Base-by-base conservation (phyloP, 257 asterid species). In the Orobanche coerulescens region DNA sequence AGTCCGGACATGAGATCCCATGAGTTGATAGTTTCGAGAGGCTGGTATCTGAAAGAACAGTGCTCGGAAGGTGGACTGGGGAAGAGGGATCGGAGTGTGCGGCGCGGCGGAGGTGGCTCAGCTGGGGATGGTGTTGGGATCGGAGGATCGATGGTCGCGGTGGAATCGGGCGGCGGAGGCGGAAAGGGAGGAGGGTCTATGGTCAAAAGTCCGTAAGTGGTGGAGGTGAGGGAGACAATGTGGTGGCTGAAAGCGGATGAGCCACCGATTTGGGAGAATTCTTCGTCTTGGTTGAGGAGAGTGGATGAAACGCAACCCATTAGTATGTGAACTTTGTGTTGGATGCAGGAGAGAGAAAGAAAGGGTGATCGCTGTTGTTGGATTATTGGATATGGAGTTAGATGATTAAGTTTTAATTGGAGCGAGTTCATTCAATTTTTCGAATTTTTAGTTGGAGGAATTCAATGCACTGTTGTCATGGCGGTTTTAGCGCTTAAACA, bases 281-380 rank as follows among this genome's bases (percentile, higher is more conserved):
- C 95, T 2, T 82, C 90, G 50, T 92, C 95, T 42, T 72, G 84
- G 67, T 59, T 71, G 39, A 88, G 84, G 37, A 88, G 72, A 39
- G 98, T 54, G 44, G 98, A 92, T 55, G 98, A 92, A 69, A 81
- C 95, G 68, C 96, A 92, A 2, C 98, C 98, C 98, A 92, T 58
- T 7, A 13, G n/a, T 22, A 5, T 13, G 22, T 12, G 25, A n/a
- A 11, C 18, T 3, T 33, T 20, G 1, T 63, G 20, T 48, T 7
- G 14, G 12, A 0, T 11, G 46, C 2, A 66, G 23, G 14, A 40
- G 72, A 18, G 8, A 23, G 39, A 9, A 20, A 4, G 40, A 16
- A 36, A 64, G 30, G 18, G 26, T 4, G 70, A 61, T 30, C 7
- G 3, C 7, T 30, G 3, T 30, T 30, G 3, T 7, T 30, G 36